Base-by-base conservation (phyloP, 2,329 filamentous ascomycete species). In the Trichoderma oligosporum region DNA sequence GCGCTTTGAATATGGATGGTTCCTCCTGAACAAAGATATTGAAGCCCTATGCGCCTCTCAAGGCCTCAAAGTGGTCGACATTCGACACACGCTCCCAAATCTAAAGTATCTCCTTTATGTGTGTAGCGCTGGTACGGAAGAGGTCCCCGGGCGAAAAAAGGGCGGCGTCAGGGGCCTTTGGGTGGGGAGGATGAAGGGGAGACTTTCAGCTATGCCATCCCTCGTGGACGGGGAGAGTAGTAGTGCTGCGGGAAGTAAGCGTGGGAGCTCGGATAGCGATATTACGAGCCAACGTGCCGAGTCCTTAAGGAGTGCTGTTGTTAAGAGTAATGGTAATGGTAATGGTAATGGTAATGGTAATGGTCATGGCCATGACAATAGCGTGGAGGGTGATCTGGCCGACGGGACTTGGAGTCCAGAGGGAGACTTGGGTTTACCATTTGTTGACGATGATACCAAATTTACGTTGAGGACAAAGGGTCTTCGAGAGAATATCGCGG, bases 21-120 rank as follows among this genome's bases (percentile, higher is more conserved):
- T 97, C 66, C 76, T 97, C n/a, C 80, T 99, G 12, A 97, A 97
- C 75, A 97, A 97, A 73, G 79, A 97, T 67, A 92, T 99, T 56
- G 92, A 97, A 65, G 73, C 78, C 0, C 75, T 87, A 3, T 86
- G 83, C 59, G 74, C 77, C 3, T 77, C 79, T 1, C 85, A 91
- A 62, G 87, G 87, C 0, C 76, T 97, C 11, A 85, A 87, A 45
- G 86, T 96, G 1, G 81, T 97, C 61, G 94, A 99, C 67, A 91
- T 97, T 16, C 83, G 94, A 4, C 91, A 97, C 64, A 96, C 93
- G 0, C 75, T 97, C 6, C 91, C 93, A 1, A 99, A 99, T 67
- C 77, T 99, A 8, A 96, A 96, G 70, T 97, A 96, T 65, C 76
- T 97, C 14, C 76, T 97, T 2, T 96, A 95, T 65, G 87, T 97